These are phyloP conservation scores for Laetiporus sulphureus DNA, from an alignment of 1,284 basidiomycete species.

Conservation along the genomic window DNA sequence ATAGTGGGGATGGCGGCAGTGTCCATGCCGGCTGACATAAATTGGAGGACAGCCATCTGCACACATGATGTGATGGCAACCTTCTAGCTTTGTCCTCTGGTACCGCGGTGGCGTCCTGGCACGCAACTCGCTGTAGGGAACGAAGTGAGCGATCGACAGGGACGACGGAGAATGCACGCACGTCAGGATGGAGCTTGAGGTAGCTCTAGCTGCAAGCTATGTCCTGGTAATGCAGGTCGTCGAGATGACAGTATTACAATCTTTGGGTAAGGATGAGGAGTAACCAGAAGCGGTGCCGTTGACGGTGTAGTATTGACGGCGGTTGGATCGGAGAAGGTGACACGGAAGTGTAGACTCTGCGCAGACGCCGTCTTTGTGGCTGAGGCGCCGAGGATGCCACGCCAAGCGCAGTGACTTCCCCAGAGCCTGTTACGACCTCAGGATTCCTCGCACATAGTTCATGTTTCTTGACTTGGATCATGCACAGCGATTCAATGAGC, in stretches of 20 bases:
- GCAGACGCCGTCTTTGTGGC: too few relatives aligned
- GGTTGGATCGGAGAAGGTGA: too few relatives aligned
- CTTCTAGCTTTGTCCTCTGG: background rate
- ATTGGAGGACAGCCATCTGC: slow-evolving; percentile 98
- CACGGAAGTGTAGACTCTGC: too few relatives aligned
- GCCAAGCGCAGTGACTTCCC: too few relatives aligned
- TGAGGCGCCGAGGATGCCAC: too few relatives aligned
- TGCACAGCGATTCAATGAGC: too few relatives aligned
- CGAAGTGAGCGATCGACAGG: slow-evolving; percentile 9
- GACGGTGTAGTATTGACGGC: too few relatives aligned
- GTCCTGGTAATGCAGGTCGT: slow-evolving; percentile 88
- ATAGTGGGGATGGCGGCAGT: slow-evolving; percentile 97
- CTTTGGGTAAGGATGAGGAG: too few relatives aligned
- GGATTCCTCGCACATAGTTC: too few relatives aligned
- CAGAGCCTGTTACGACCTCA: too few relatives aligned
- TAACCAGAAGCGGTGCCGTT: too few relatives aligned
- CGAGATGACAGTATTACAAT: slow-evolving; percentile 97
- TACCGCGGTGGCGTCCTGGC: slow-evolving; percentile 99
- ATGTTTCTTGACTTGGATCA: too few relatives aligned
- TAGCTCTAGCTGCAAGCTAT: slow-evolving; percentile 86
- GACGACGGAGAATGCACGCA: slow-evolving; percentile 26
- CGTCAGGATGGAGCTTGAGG: slow-evolving; percentile 94
- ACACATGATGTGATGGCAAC: slow-evolving; percentile 33
- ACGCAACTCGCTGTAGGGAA: slow-evolving; percentile 92
- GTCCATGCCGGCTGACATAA: slow-evolving; percentile 99